Conservation (phyloP, 2,329 filamentous ascomycete genomes). For the Aspergillus tamarii region DNA sequence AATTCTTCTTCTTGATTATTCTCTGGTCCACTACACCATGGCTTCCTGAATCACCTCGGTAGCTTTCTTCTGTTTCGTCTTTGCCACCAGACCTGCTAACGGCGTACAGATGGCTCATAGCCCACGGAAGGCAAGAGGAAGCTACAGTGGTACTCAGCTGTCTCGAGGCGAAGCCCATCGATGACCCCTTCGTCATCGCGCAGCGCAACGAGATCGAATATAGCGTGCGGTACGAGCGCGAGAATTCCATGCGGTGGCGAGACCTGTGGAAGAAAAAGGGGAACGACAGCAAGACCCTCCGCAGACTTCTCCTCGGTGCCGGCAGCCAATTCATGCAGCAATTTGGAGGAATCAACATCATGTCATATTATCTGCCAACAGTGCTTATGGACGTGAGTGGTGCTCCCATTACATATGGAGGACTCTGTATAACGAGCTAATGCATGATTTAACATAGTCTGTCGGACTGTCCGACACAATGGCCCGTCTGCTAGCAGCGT, state of each 20-base stretch:
- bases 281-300: constrained; percentile 50
- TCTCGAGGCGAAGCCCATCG: neutral
- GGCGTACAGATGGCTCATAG: neutral
- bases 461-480: constrained; percentile 58
- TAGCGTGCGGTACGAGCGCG: neutral
- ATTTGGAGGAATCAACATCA: constrained; percentile 41
- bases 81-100: neutral
- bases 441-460: constrained; percentile 51
- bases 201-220: neutral
- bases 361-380: constrained; percentile 50
- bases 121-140: neutral
- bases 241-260: neutral
- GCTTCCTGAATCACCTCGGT: neutral
- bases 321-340: constrained; percentile 59
- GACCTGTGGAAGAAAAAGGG: neutral
- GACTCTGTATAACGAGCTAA: constrained; percentile 53
- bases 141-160: neutral
- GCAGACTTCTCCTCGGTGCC: constrained; percentile 56
- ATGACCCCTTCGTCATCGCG: neutral
- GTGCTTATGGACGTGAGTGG: no score
- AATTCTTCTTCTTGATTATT: neutral
- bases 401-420: accelerated
- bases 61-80: accelerated
- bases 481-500: constrained; percentile 59
- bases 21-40: neutral